Percentiles rank a stretch among this genome's conserved stretches.
phyloP scores from a whole-genome alignment of 2,329 filamentous ascomycete genomes.

The Fusarium equiseti region DNA sequence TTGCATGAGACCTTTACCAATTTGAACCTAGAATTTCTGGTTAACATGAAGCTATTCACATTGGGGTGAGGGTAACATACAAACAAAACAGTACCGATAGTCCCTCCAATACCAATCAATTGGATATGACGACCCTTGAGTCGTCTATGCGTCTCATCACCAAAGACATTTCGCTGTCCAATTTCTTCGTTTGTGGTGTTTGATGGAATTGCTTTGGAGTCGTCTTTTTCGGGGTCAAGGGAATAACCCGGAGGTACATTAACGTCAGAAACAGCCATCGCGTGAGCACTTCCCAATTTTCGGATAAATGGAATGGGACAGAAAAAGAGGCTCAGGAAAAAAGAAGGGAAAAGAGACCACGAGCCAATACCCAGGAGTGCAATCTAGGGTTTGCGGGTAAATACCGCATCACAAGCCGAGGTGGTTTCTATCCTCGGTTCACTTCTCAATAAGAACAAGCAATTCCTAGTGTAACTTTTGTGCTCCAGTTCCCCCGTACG shows the following conservation, averaged over 20 bases:
- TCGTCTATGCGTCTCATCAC: constrained; percentile 59
- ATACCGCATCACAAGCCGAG: constrained; percentile 30
- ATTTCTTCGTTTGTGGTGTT: constrained; percentile 2
- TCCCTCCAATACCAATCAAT: constrained; percentile 72
- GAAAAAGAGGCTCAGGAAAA: neutral
- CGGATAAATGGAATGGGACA: neutral
- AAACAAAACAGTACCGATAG: constrained; percentile 72
- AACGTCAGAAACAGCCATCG: constrained; percentile 30
- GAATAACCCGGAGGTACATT: constrained; percentile 40
- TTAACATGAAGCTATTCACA: neutral
- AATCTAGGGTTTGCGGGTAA: constrained; percentile 6
- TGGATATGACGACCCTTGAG: constrained; percentile 70
- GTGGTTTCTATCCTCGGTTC: neutral
- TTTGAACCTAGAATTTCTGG: constrained; percentile 57
- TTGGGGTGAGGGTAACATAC: constrained; percentile 50
- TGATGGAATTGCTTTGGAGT: constrained; percentile 17
- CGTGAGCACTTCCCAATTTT: neutral
- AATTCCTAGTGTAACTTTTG: constrained; percentile 16
- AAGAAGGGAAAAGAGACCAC: neutral
- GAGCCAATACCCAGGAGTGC: neutral
- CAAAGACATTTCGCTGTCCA: constrained; percentile 8
- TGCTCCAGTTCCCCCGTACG: constrained; percentile 11
- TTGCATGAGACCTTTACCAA: constrained; percentile 68
- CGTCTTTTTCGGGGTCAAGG: constrained; percentile 42
- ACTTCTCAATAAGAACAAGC: neutral